A percentile compares a stretch with the other conserved stretches of the same genome.
Evolutionary conservation across 352 stramenopile genomes (phyloP).

Genomic region (Halophytophthora polymorphica): DNA sequence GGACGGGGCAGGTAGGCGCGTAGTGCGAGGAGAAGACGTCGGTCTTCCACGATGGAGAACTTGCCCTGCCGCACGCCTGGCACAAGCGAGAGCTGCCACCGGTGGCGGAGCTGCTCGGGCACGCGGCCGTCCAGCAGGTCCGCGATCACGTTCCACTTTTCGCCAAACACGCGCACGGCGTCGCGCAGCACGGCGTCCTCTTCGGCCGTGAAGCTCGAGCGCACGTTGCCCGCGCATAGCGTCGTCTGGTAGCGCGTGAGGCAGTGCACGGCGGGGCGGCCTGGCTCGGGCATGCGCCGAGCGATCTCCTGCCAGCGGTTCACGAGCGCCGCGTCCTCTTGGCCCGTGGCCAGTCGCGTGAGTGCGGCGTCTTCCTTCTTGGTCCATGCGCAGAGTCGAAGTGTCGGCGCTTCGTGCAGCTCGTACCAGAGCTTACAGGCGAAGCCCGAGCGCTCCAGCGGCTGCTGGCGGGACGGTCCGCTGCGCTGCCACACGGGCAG

Average conservation of each 20-base stretch:
- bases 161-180: slow-evolving; percentile 63
- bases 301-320: slow-evolving; percentile 57
- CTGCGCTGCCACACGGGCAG: slow-evolving; percentile 32
- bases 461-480: slow-evolving; percentile 20
- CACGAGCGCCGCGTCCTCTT: slow-evolving; percentile 32
- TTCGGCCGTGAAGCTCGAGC: slow-evolving; percentile 42
- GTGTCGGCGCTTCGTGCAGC: slow-evolving; percentile 52
- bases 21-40: slow-evolving; percentile 55
- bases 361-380: slow-evolving; percentile 50
- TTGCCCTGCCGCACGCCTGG: slow-evolving; percentile 65
- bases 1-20: slow-evolving; percentile 51
- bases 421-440: slow-evolving; percentile 75
- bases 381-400: slow-evolving; percentile 54
- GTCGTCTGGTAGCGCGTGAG: slow-evolving; percentile 56
- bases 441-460: slow-evolving; percentile 61
- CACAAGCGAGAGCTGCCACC: slow-evolving; percentile 66
- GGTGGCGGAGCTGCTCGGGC: slow-evolving; percentile 71
- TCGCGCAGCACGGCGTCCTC: slow-evolving; percentile 51
- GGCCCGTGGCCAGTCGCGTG: slow-evolving; percentile 34
- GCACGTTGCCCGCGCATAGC: slow-evolving; percentile 38
- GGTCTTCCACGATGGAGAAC: slow-evolving; percentile 72
- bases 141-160: slow-evolving; percentile 77
- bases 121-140: slow-evolving; percentile 72
- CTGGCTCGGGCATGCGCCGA: slow-evolving; percentile 36
- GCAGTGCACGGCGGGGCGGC: slow-evolving; percentile 50